A percentile compares a stretch with the other conserved stretches of the same genome.
These are phyloP conservation scores for Barnettozyma vustinii DNA, from an alignment of 805 yeast species.

Conservation along the genomic window DNA sequence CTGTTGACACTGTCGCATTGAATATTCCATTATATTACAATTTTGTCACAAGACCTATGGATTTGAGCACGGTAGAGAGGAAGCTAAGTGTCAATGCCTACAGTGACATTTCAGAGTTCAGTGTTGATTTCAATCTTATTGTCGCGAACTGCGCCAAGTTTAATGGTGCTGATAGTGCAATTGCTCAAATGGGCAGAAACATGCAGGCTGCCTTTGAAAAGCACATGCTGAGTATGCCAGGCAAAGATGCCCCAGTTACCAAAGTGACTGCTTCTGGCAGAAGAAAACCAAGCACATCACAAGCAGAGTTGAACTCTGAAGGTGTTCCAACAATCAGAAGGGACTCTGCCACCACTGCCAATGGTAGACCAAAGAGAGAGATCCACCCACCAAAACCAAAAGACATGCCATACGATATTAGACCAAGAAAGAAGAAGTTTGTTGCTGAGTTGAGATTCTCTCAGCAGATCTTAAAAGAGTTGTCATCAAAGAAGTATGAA, in stretches of 20 bases:
- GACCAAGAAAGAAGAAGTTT: slow-evolving; percentile 88
- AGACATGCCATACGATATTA: slow-evolving; percentile 84
- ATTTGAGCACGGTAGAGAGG: slow-evolving; percentile 81
- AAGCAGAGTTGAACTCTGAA: slow-evolving; percentile 30
- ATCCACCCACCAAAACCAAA: slow-evolving; percentile 95
- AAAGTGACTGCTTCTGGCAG: slow-evolving; percentile 13
- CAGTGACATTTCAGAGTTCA: slow-evolving; percentile 60
- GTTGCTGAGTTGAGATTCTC: slow-evolving; percentile 88
- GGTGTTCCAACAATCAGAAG: slow-evolving; percentile 66
- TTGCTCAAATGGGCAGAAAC: slow-evolving; percentile 87
- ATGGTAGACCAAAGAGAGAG: slow-evolving; percentile 89
- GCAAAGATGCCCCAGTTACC: slow-evolving; percentile 37
- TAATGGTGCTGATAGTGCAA: slow-evolving; percentile 79
- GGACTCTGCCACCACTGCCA: slow-evolving; percentile 54
- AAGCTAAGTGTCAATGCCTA: slow-evolving; percentile 70
- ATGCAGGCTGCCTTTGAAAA: slow-evolving; percentile 90
- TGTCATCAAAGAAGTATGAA: slow-evolving; percentile 77
- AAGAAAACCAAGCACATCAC: slow-evolving; percentile 24
- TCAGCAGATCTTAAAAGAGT: slow-evolving; percentile 74
- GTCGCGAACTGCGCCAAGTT: slow-evolving; percentile 76
- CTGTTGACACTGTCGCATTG: slow-evolving; percentile 84
- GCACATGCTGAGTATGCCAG: slow-evolving; percentile 88
- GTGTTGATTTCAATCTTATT: slow-evolving; percentile 78
- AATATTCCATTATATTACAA: slow-evolving; percentile 90
- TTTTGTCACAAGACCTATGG: slow-evolving; percentile 85